A percentile compares a stretch with the other conserved stretches of the same genome.
Conservation (phyloP, 495 filamentous ascomycete genomes). For the Durotheca rogersii region DNA sequence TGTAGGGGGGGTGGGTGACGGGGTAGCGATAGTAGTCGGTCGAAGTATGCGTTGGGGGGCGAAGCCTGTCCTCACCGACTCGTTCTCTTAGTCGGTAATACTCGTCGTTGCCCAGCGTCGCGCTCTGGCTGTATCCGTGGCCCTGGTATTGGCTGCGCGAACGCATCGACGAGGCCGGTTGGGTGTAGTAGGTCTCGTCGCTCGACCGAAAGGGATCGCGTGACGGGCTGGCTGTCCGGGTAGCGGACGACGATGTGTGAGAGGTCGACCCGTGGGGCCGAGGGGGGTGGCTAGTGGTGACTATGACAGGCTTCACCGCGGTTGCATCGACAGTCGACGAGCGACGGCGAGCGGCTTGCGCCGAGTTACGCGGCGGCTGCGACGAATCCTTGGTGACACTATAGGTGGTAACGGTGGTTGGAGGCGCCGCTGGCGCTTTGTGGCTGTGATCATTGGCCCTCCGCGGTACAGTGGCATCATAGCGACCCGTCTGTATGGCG, state of each 20-base stretch:
- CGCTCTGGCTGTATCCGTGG: conserved; percentile 36
- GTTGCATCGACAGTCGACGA: conserved; percentile 41
- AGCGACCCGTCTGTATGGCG: conserved; percentile 41
- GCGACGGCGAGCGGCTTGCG: conserved; percentile 43
- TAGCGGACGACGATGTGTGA: conserved; percentile 34
- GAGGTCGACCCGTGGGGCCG: conserved; percentile 29
- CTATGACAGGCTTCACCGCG: conserved; percentile 47
- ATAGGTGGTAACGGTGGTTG: conserved; percentile 48
- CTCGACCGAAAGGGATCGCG: conserved; percentile 51
- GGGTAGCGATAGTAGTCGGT: conserved; percentile 43
- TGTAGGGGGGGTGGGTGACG: conserved; percentile 38
- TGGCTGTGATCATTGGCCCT: conserved; percentile 30
- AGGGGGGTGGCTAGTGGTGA: conserved; percentile 44
- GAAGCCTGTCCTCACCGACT: conserved; percentile 44
- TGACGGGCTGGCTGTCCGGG: conserved; percentile 45
- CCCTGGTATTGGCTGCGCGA: conserved; percentile 35
- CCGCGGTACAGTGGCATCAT: conserved; percentile 36
- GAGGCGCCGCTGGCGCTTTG: conserved; percentile 30
- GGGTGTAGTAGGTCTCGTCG: conserved; percentile 53
- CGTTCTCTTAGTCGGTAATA: conserved; percentile 46
- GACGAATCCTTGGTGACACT: conserved; percentile 49
- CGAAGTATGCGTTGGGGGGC: conserved; percentile 28
- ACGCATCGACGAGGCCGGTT: conserved; percentile 53
- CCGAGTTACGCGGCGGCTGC: conserved; percentile 32
- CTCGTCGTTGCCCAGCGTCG: conserved; percentile 46